These are phyloP conservation scores for Trichoderma sp. DNA, from an alignment of 2,329 filamentous ascomycete species.

Conservation along the genomic window DNA sequence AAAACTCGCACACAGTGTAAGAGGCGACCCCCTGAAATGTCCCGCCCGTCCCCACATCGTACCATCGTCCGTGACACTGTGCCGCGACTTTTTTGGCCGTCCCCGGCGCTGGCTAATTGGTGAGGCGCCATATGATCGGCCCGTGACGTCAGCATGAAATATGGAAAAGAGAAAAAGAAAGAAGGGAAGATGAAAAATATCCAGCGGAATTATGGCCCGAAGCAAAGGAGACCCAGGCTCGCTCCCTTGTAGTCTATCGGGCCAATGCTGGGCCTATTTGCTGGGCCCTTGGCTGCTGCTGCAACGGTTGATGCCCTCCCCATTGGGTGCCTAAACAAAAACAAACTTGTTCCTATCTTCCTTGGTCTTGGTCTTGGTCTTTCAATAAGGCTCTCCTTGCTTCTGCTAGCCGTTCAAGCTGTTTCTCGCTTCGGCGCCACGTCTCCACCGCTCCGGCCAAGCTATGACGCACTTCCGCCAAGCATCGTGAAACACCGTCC, in stretches of 20 bases:
- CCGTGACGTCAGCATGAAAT: slow-evolving; percentile 22
- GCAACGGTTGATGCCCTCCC: neutral
- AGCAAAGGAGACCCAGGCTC: neutral
- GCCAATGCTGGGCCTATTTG: neutral
- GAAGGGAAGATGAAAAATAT: neutral
- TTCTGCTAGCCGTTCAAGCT: neutral
- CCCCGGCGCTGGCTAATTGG: slow-evolving; percentile 7
- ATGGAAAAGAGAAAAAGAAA: neutral
- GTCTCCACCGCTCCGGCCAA: neutral
- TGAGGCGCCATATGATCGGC: slow-evolving; percentile 22
- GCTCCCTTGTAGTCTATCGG: neutral
- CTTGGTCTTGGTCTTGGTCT: neutral
- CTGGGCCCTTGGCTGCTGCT: neutral
- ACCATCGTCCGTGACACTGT: slow-evolving; percentile 16
- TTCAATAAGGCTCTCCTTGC: neutral
- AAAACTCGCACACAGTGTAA: slow-evolving; percentile 15
- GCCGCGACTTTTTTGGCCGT: slow-evolving; percentile 13
- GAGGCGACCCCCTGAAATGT: slow-evolving; percentile 20
- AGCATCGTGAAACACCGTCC: slow-evolving; percentile 12
- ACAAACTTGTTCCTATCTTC: neutral
- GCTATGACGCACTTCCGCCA: slow-evolving; percentile 22
- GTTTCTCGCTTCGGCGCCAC: slow-evolving; percentile 12
- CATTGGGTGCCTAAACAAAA: neutral
- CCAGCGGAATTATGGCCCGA: neutral
- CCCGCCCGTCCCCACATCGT: slow-evolving; percentile 9